Evolutionary conservation across 495 filamentous ascomycete genomes (phyloP).

Genomic region (Xylaria sp.): DNA sequence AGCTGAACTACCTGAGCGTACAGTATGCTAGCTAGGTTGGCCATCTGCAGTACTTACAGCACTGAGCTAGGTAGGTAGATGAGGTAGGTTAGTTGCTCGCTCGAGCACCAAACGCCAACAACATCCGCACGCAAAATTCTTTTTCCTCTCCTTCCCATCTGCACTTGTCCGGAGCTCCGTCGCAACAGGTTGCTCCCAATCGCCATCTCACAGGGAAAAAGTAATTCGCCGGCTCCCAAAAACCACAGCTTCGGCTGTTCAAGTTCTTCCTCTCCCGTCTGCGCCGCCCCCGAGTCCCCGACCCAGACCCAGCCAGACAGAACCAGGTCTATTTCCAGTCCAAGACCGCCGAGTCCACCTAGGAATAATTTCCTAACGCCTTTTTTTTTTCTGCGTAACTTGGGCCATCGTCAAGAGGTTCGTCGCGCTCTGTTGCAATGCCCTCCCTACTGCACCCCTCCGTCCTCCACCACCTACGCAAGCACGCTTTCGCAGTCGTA

Average conservation of each 20-base stretch:
- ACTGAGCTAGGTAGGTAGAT: too few relatives aligned
- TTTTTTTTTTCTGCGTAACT: slow-evolving; percentile 8
- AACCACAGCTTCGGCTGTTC: slow-evolving; percentile 37
- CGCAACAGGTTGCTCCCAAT: slow-evolving; percentile 10
- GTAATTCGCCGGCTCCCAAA: slow-evolving; percentile 32
- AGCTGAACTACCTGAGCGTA: slow-evolving; percentile 3
- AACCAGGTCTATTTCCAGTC: background rate
- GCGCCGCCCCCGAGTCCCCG: slow-evolving; percentile 10
- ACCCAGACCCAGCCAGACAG: background rate
- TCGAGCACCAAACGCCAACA: background rate
- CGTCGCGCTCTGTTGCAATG: slow-evolving; percentile 21
- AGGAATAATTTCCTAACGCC: background rate
- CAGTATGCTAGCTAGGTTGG: background rate
- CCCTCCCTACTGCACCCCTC: background rate
- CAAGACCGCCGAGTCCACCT: background rate
- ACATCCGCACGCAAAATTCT: slow-evolving; percentile 40
- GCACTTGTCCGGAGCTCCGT: slow-evolving; percentile 29
- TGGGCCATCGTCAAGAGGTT: slow-evolving; percentile 25
- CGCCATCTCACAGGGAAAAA: slow-evolving; percentile 28
- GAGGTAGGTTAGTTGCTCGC: too few relatives aligned
- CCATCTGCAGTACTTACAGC: too few relatives aligned
- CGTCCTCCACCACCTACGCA: background rate
- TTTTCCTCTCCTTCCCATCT: slow-evolving; percentile 44
- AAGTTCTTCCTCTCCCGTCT: slow-evolving; percentile 44
- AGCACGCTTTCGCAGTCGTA: background rate